Evolutionary conservation across 257 asterid genomes (phyloP).

Genomic region (Perilla frutescens): DNA sequence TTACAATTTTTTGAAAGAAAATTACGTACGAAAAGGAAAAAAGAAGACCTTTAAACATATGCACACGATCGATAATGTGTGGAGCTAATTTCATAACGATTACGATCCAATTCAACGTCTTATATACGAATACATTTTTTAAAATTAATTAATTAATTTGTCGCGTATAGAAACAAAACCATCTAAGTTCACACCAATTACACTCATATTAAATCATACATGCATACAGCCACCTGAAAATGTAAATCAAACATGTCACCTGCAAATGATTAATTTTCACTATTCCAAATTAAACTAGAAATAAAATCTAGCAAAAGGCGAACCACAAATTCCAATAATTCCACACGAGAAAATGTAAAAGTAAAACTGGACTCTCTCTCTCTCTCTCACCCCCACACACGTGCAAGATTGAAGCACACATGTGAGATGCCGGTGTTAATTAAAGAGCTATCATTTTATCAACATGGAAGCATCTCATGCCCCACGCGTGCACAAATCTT

Average conservation of each 20-base stretch:
- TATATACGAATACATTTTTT: too few relatives aligned
- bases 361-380: not conserved
- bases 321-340: not conserved
- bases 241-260: not conserved
- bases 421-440: slow-evolving; percentile 41
- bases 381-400: slow-evolving; percentile 34
- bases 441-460: slow-evolving; percentile 20
- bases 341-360: not conserved
- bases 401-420: slow-evolving; percentile 36
- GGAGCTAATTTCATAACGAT: too few relatives aligned
- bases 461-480: slow-evolving; percentile 30
- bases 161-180: too few relatives aligned
- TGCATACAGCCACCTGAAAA: not conserved
- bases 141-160: too few relatives aligned
- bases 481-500: slow-evolving; percentile 44
- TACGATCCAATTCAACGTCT: too few relatives aligned
- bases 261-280: not conserved
- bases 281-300: not conserved
- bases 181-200: too few relatives aligned
- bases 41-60: too few relatives aligned
- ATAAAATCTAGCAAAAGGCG: not conserved
- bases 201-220: too few relatives aligned
- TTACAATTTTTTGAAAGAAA: too few relatives aligned
- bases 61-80: too few relatives aligned
- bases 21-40: too few relatives aligned